Conservation (phyloP, 2,329 filamentous ascomycete genomes). For the Talaromyces marneffei region DNA sequence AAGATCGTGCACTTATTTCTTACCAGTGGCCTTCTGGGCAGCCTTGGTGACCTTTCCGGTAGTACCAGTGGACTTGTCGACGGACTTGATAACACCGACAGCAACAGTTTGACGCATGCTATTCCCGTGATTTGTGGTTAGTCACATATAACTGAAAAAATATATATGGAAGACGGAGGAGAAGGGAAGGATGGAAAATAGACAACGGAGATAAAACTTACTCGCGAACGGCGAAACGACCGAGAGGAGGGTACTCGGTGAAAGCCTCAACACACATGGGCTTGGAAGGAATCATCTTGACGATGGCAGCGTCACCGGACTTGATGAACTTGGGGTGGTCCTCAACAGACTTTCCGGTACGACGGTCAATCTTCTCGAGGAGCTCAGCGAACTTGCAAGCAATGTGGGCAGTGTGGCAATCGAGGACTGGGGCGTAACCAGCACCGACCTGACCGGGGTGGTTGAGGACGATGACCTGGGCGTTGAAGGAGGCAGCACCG, state of each 20-base stretch:
- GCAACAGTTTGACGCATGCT: conserved; percentile 64
- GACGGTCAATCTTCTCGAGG: conserved; percentile 99
- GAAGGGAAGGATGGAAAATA: background rate
- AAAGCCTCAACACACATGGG: conserved; percentile 99
- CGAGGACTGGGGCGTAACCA: conserved; percentile 97
- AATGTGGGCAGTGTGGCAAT: conserved; percentile 99
- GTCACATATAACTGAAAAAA: background rate
- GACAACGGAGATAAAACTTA: background rate
- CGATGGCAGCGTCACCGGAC: conserved; percentile 99
- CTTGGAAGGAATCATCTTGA: conserved; percentile 99
- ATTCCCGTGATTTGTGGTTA: background rate
- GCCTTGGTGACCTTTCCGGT: conserved; percentile 59
- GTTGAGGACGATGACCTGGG: conserved; percentile 99
- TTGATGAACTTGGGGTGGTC: conserved; percentile 98
- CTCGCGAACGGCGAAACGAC: conserved; percentile 99
- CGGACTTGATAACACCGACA: conserved; percentile 90
- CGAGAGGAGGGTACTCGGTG: conserved; percentile 98
- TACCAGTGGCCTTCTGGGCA: conserved; percentile 59
- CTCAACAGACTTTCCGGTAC: conserved; percentile 98
- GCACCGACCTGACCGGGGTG: conserved; percentile 99
- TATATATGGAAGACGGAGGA: background rate
- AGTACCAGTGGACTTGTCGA: conserved; percentile 58
- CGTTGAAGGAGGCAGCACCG: conserved; percentile 90
- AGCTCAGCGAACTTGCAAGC: conserved; percentile 99
- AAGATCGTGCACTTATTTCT: conserved; percentile 55